Conservation (phyloP, 768 basidiomycete species). For the Cyclocybe aegerita region DNA sequence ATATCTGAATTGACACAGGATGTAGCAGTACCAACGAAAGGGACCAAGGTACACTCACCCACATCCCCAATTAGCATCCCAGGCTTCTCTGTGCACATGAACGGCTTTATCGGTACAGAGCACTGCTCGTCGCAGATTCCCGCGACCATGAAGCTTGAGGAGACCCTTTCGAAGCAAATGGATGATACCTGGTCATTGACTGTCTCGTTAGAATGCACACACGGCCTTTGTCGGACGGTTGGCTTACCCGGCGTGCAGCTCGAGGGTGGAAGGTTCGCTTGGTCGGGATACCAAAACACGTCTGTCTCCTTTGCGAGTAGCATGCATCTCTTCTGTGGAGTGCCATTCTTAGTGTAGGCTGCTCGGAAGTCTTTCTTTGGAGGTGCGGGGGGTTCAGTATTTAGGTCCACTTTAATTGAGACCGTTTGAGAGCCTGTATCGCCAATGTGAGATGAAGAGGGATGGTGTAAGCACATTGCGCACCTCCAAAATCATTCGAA, state of each 20-base stretch:
- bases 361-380: not conserved
- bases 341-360: not conserved
- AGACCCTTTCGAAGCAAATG: conserved; percentile 59
- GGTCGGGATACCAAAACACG: conserved; percentile 64
- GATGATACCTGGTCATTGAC: conserved; percentile 52
- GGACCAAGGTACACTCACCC: conserved; percentile 42
- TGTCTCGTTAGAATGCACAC: not conserved
- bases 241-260: conserved; percentile 64
- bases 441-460: too few species aligned
- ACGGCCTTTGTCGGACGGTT: not conserved
- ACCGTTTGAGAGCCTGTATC: conserved; percentile 6
- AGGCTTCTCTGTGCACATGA: conserved; percentile 54
- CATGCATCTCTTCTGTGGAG: conserved; percentile 15
- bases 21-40: not conserved
- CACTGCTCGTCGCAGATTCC: conserved; percentile 51
- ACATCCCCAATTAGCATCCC: conserved; percentile 74
- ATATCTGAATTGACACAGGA: conserved; percentile 48
- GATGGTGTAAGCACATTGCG: too few species aligned
- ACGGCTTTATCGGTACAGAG: conserved; percentile 65
- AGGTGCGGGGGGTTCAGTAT: not conserved
- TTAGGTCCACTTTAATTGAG: conserved; percentile 9
- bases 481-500: conserved; percentile 3
- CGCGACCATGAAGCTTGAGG: conserved; percentile 47
- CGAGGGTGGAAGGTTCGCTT: conserved; percentile 36
- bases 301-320: conserved; percentile 35